Evolutionary conservation across 2,329 filamentous ascomycete species (phyloP), one percentile per base, ranked within the genome.

Genomic region (Chaetomium sp.): DNA sequence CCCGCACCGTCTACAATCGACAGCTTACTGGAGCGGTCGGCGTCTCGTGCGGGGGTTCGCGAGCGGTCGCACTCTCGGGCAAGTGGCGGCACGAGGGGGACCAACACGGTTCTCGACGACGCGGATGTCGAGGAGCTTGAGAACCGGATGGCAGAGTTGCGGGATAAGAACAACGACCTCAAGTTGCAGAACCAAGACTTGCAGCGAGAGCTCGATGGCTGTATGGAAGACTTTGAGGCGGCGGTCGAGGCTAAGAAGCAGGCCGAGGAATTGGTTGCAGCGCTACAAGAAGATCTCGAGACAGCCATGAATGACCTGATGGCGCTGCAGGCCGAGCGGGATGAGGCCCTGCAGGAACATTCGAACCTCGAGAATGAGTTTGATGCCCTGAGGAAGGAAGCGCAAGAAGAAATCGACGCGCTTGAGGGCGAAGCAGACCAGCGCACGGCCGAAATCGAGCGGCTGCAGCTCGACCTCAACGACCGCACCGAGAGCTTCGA

Each of bases 11-110:
- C 86, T 0, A 86, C 92, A 1, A 88, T 94, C 6, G 95, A 98
- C 74, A 97, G 93, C 74, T 90, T 98, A 51, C 85, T 98, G 35
- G 95, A 98, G 66, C 87, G 95, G n/a, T 97, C 94, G 0, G 92
- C 93, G 13, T 97, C 94, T 3, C 88, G 94, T 50, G 89, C 92
- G 10, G 85, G 87, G 5, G 81, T 75, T 1, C 85, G 90, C 67
- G 86, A 88, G 65, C 85, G 93, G 62, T 87, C 92, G 0, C 85
- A 85, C 23, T 97, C 93, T 3, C 84, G 92, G 31, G 85, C 84
- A 8, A 96, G 92, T 74, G 88, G 85, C 63, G 83, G 82, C 60
- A 90, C 89, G 1, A 83, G 87, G 25, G 81, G 70, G n/a, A 90
- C 90, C 0, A 79, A 81, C 57, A 77, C 75, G 3, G 76, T 74